Evolutionary conservation across 2,329 filamentous ascomycete genomes (phyloP), one percentile per base, ranked within the genome.

Genomic region (Aspergillus pseudoglaucus): DNA sequence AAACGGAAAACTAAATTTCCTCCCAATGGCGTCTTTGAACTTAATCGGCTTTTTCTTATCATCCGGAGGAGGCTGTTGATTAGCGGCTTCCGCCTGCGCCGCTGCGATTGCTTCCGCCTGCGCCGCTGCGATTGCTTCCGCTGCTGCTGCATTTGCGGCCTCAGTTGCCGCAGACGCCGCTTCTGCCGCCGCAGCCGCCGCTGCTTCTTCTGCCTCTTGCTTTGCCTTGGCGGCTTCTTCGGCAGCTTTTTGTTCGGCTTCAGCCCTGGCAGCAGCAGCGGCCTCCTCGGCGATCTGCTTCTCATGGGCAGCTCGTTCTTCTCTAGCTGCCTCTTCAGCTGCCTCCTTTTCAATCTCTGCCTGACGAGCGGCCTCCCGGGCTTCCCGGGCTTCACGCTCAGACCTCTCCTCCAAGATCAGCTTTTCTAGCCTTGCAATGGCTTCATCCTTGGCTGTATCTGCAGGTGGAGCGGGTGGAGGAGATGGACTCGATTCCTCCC

Each of bases 1-100:
- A 70, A 85, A 95, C 1, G 90, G 90, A 62, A 96, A 95, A 69
- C 83, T 93, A 66, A 94, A 96, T 67, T 94, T 95, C 56, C 90
- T 80, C 27, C 88, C 88, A 14, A 96, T 83, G 1, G 90, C 90
- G 64, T 96, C 90, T 69, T 94, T 94, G 73, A 95, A 95, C 57
- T 84, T 85, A 65, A 95, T 88, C 2, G 87, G 88, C 39, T 83
- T 76, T 66, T 88, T 87, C 56, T 76, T 76, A 47, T 76, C 74
- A n/a, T 79, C 75, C 2, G 76, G 72, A n/a, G 67, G 62, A 15
- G 42, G 42, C 14, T 54, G 56, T 23, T 59, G 60, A 23, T 54
- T 62, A n/a, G 61, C 61, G 10, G 64, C 65, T 23, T 63, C 62
- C 22, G 61, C 63, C 18, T 15, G 57, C 8, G 62, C 63, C 37